phyloP scores from a whole-genome alignment of 352 stramenopile genomes.

The Elongisporangium anandrum region DNA sequence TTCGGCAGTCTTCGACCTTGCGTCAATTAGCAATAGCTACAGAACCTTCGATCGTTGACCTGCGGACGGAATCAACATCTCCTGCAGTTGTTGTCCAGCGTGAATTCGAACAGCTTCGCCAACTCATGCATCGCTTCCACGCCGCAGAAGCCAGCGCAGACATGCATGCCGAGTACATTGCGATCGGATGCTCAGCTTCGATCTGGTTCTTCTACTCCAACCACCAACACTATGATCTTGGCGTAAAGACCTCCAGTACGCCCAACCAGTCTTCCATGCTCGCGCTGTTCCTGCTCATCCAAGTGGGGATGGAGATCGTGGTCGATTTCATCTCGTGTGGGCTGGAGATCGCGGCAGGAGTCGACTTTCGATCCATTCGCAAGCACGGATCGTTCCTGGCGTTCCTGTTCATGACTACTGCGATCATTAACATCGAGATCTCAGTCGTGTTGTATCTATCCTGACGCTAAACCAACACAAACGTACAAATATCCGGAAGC shows the following conservation, averaged over 20 bases:
- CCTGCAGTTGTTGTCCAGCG: conserved; percentile 1
- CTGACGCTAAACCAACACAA: conserved; percentile 3
- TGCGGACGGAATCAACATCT: not conserved
- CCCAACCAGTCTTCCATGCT: not conserved
- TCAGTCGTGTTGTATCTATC: conserved; percentile 20
- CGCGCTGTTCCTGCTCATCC: conserved; percentile 8
- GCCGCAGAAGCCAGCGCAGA: conserved; percentile 21
- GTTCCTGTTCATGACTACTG: conserved; percentile 19
- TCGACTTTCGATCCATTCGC: conserved; percentile 19
- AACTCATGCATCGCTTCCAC: conserved; percentile 19
- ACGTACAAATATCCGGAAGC: no score
- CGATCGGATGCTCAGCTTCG: conserved; percentile 23
- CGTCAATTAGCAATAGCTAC: not conserved
- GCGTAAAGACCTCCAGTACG: not conserved
- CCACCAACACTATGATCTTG: conserved; percentile 25
- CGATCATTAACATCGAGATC: conserved; percentile 26
- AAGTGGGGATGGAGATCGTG: conserved; percentile 19
- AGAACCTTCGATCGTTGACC: not conserved
- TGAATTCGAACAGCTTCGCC: conserved; percentile 3
- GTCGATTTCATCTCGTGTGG: conserved; percentile 24
- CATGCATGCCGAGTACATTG: conserved; percentile 42
- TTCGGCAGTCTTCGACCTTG: not conserved
- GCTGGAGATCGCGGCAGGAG: conserved; percentile 21
- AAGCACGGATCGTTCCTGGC: conserved; percentile 20
- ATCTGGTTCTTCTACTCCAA: conserved; percentile 24